Conservation (phyloP, 2,329 filamentous ascomycete species). For the Ilyonectria destructans region DNA sequence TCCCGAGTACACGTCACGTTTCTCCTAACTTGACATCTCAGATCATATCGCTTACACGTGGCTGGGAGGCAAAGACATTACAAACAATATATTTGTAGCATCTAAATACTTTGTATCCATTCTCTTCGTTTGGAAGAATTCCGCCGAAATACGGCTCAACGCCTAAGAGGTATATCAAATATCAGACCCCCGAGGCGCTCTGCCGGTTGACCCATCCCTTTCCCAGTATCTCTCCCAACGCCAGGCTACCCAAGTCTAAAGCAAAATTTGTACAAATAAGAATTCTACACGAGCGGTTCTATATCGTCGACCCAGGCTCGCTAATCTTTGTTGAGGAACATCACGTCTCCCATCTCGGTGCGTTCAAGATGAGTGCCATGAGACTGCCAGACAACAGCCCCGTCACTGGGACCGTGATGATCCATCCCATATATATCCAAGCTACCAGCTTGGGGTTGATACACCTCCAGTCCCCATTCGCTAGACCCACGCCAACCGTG, state of each 20-base stretch:
- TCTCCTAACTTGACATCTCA: not conserved
- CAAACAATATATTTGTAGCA: not conserved
- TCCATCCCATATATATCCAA: constrained; percentile 66
- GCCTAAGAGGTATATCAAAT: not conserved
- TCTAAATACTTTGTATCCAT: not conserved
- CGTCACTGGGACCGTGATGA: constrained; percentile 67
- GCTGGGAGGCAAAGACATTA: not conserved
- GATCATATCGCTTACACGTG: not conserved
- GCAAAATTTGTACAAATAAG: constrained; percentile 9
- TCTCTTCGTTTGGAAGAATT: not conserved
- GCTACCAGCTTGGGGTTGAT: constrained; percentile 66
- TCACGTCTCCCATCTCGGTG: constrained; percentile 57
- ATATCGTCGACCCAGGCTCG: not conserved
- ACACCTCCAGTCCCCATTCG: constrained; percentile 65
- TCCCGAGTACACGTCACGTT: not conserved
- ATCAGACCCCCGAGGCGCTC: constrained; percentile 5
- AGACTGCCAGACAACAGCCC: constrained; percentile 66
- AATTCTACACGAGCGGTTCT: not conserved
- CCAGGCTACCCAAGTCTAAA: constrained; percentile 29
- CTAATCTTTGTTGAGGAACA: constrained; percentile 19
- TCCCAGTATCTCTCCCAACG: constrained; percentile 27
- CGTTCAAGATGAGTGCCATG: constrained; percentile 71
- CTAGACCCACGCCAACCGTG: constrained; percentile 67
- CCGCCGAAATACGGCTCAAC: not conserved
- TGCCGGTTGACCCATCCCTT: constrained; percentile 17